phyloP scores from a whole-genome alignment of 352 stramenopile genomes.

The Elongisporangium prolatum region DNA sequence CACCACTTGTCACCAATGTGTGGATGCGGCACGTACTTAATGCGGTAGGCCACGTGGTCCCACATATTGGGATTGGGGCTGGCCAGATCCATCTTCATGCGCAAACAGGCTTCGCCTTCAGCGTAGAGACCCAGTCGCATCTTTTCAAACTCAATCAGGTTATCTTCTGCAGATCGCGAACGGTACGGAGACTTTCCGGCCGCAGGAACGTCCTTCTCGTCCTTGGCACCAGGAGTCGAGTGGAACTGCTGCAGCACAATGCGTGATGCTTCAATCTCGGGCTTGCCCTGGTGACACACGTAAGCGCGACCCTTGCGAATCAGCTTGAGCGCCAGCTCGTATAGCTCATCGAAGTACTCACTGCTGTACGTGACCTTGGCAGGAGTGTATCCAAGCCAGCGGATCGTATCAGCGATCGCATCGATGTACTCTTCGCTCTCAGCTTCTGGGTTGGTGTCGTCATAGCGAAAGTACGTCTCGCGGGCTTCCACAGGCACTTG shows the following conservation, averaged over 20 bases:
- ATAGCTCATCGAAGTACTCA: slow-evolving; percentile 98
- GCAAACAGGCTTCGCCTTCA: slow-evolving; percentile 89
- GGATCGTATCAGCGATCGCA: slow-evolving; percentile 92
- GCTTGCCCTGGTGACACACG: slow-evolving; percentile 90
- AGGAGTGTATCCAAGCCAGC: slow-evolving; percentile 96
- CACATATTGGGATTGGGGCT: slow-evolving; percentile 99
- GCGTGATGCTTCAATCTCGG: slow-evolving; percentile 76
- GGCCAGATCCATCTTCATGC: slow-evolving; percentile 98
- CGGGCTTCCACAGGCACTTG: slow-evolving; percentile 87
- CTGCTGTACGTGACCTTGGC: slow-evolving; percentile 95
- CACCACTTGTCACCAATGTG: slow-evolving; percentile 97
- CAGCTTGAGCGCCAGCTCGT: slow-evolving; percentile 95
- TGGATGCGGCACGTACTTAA: slow-evolving; percentile 97
- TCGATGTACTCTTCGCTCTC: slow-evolving; percentile 99
- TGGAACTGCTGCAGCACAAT: slow-evolving; percentile 74
- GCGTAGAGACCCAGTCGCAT: slow-evolving; percentile 94
- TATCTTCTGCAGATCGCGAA: slow-evolving; percentile 91
- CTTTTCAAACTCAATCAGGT: slow-evolving; percentile 95
- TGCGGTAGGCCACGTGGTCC: slow-evolving; percentile 97
- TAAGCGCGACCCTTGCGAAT: slow-evolving; percentile 96
- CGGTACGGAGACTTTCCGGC: slow-evolving; percentile 88
- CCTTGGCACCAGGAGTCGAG: slow-evolving; percentile 43
- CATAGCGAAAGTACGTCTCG: slow-evolving; percentile 96
- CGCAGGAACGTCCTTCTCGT: slow-evolving; percentile 44
- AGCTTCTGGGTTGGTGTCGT: slow-evolving; percentile 99